Percentiles rank a stretch among this genome's conserved stretches.
Conservation (phyloP, 495 filamentous ascomycete species). For the Penicillium flavigenum region DNA sequence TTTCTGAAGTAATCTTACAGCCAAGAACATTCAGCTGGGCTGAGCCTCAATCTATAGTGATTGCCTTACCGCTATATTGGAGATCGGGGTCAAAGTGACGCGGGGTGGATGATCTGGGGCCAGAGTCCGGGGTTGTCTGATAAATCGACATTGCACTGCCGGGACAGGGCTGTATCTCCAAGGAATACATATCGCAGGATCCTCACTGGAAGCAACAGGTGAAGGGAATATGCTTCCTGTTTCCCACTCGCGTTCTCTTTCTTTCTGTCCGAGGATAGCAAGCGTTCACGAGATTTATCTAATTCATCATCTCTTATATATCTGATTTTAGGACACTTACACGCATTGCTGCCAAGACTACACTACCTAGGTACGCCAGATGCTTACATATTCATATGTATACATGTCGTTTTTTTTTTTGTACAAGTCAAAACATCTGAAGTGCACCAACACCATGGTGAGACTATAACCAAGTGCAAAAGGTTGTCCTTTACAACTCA, state of each 20-base stretch:
- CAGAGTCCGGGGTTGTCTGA: not conserved
- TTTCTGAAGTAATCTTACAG: not conserved
- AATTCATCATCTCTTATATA: not conserved
- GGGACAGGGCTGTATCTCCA: not conserved
- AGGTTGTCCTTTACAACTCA: too few relatives aligned
- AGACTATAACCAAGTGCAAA: too few relatives aligned
- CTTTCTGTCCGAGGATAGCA: not conserved
- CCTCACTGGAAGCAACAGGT: not conserved
- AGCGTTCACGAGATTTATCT: not conserved
- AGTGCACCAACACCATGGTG: too few relatives aligned
- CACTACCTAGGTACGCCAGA: not conserved
- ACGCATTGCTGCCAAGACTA: not conserved
- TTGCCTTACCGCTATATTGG: conserved; percentile 10
- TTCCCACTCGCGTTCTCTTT: not conserved
- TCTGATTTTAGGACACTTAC: not conserved
- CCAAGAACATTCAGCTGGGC: not conserved
- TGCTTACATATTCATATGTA: not conserved
- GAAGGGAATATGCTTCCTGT: not conserved
- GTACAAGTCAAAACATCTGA: too few relatives aligned
- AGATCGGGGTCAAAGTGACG: not conserved
- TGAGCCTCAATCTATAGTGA: not conserved
- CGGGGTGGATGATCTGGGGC: not conserved
- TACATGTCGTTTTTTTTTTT: too few relatives aligned
- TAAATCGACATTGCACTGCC: not conserved
- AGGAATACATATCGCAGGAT: not conserved